Evolutionary conservation across 345 rosid genomes (phyloP).

Genomic region (Camelina hispida): DNA sequence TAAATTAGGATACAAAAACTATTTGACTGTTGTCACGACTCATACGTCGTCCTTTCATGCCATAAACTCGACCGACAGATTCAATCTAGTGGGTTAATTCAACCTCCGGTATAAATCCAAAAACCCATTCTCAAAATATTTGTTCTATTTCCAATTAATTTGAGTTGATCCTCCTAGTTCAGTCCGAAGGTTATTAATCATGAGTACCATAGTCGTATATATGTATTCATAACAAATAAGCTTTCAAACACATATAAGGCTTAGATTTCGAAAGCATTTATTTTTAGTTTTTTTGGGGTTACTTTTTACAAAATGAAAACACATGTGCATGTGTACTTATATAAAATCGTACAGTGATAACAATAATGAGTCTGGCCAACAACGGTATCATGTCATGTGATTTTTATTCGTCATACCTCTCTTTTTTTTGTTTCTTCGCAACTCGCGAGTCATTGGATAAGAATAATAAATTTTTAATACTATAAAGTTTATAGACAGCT

Average conservation of each 20-base stretch:
- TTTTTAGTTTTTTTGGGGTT: neutral
- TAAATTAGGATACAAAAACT: neutral
- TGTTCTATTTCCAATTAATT: too few species aligned
- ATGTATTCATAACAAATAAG: neutral
- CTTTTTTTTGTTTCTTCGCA: neutral
- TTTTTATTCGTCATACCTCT: constrained; percentile 26
- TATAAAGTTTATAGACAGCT: constrained; percentile 40
- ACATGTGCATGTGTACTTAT: constrained; percentile 39
- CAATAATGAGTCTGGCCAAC: constrained; percentile 44
- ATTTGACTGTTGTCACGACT: neutral
- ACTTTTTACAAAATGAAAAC: constrained; percentile 20
- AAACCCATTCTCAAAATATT: neutral
- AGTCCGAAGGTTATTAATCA: neutral
- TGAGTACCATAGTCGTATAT: neutral
- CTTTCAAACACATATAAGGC: neutral
- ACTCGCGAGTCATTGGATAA: constrained; percentile 32
- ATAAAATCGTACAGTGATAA: constrained; percentile 27
- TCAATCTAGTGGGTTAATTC: neutral
- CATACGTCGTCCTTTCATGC: neutral
- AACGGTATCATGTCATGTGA: constrained; percentile 47
- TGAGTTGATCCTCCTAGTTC: too few species aligned
- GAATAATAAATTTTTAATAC: neutral
- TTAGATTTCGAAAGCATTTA: constrained; percentile 1
- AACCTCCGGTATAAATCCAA: neutral
- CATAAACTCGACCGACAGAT: neutral